phyloP scores from a whole-genome alignment of 2,329 filamentous ascomycete genomes.

The Ascocoryne sarcoides region DNA sequence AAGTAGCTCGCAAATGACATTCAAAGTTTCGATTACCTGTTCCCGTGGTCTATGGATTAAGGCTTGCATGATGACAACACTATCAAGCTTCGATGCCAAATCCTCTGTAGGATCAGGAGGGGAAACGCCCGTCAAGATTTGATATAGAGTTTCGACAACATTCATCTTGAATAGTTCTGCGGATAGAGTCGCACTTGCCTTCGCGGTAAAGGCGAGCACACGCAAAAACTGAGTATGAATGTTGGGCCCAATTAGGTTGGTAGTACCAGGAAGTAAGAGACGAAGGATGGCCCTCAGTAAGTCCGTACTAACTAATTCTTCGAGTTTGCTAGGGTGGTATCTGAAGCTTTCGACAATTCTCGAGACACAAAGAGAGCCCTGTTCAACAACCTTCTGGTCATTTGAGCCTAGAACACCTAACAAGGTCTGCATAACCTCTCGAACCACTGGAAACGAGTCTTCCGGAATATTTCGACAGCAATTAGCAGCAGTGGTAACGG shows the following conservation, averaged over 20 bases:
- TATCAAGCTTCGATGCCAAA: slow-evolving; percentile 80
- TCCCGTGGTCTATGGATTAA: slow-evolving; percentile 91
- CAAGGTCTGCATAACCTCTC: slow-evolving; percentile 93
- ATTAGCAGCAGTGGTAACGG: slow-evolving; percentile 94
- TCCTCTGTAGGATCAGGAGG: slow-evolving; percentile 73
- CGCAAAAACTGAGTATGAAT: slow-evolving; percentile 96
- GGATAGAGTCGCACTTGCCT: slow-evolving; percentile 78
- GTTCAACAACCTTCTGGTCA: slow-evolving; percentile 94
- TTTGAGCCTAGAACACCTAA: slow-evolving; percentile 84
- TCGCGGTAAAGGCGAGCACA: slow-evolving; percentile 81
- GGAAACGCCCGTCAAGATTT: slow-evolving; percentile 92
- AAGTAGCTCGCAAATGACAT: slow-evolving; percentile 91
- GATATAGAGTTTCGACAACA: slow-evolving; percentile 93
- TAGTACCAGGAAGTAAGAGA: slow-evolving; percentile 84
- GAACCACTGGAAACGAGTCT: slow-evolving; percentile 84
- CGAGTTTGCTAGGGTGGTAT: slow-evolving; percentile 75
- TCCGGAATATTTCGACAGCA: slow-evolving; percentile 95
- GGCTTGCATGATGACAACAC: slow-evolving; percentile 97
- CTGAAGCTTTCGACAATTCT: slow-evolving; percentile 97
- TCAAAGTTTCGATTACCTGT: slow-evolving; percentile 93
- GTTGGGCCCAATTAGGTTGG: slow-evolving; percentile 85
- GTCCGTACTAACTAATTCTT: slow-evolving; percentile 84
- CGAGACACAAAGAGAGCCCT: slow-evolving; percentile 90
- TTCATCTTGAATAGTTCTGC: slow-evolving; percentile 92
- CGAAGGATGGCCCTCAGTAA: slow-evolving; percentile 78